Percentiles rank a stretch among this genome's conserved stretches.
phyloP scores from a whole-genome alignment of 108 stramenopile genomes.

The Phaeodactylum tricornutum region DNA sequence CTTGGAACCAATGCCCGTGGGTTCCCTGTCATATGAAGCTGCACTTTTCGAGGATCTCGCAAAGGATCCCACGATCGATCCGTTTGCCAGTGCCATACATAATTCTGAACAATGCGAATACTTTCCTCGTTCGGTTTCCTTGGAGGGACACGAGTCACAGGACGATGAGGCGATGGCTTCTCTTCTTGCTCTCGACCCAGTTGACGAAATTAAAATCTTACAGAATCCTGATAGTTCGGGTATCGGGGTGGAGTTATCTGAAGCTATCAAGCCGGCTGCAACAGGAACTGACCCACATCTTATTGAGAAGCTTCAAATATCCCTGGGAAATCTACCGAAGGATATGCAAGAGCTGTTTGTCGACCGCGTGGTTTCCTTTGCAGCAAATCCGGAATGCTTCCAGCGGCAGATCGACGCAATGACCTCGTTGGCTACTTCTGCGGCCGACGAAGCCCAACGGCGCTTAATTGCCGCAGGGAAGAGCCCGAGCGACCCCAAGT shows the following conservation, averaged over 20 bases:
- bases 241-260: neutral
- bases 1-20: too few species aligned
- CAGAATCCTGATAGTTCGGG: neutral
- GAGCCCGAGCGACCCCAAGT: too few species aligned
- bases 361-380: slow-evolving; percentile 34
- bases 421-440: slow-evolving; percentile 27
- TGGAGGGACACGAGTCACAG: too few species aligned
- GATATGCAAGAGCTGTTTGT: slow-evolving; percentile 47
- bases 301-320: slow-evolving; percentile 32
- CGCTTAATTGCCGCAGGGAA: too few species aligned
- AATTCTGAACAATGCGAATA: too few species aligned
- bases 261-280: neutral
- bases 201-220: slow-evolving; percentile 9
- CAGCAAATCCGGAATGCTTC: neutral
- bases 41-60: too few species aligned
- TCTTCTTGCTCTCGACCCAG: slow-evolving; percentile 16
- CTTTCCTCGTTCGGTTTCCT: too few species aligned
- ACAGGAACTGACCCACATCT: slow-evolving; percentile 15
- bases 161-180: slow-evolving; percentile 27
- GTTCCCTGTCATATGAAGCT: too few species aligned
- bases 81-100: too few species aligned
- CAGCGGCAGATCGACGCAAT: neutral
- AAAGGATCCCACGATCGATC: too few species aligned
- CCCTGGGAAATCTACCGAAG: slow-evolving; percentile 40
- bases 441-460: slow-evolving; percentile 42